phyloP scores from a whole-genome alignment of 2,329 filamentous ascomycete genomes.

The Aureobasidium namibiae region DNA sequence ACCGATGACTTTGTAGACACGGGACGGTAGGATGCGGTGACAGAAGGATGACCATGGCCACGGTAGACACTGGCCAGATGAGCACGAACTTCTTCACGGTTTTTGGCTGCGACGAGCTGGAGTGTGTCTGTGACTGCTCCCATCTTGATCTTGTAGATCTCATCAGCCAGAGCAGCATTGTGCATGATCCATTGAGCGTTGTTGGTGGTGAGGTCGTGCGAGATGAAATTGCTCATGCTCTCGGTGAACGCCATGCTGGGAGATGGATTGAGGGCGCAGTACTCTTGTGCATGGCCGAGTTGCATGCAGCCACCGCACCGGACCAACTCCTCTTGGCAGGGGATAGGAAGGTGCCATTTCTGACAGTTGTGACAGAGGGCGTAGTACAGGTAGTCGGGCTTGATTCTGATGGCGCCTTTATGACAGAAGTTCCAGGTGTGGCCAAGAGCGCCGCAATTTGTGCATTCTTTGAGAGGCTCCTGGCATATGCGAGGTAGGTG shows the following conservation, averaged over 20 bases:
- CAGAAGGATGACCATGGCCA: not conserved
- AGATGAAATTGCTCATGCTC: not conserved
- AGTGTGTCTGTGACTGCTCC: slow-evolving; percentile 5
- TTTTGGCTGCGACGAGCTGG: not conserved
- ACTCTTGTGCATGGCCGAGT: slow-evolving; percentile 10
- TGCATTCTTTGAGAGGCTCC: not conserved
- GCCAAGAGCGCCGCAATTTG: slow-evolving; percentile 4
- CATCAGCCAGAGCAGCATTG: not conserved
- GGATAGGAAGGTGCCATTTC: slow-evolving; percentile 12
- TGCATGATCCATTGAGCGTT: not conserved
- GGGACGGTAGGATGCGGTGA: not conserved
- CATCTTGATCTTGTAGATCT: slow-evolving; percentile 11
- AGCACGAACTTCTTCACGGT: not conserved
- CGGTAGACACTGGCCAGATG: not conserved
- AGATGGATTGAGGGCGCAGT: slow-evolving; percentile 1
- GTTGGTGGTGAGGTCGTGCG: not conserved
- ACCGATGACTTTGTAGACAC: not conserved
- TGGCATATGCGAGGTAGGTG: not conserved
- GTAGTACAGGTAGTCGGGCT: slow-evolving; percentile 5
- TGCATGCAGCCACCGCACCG: slow-evolving; percentile 7
- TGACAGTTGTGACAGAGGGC: slow-evolving; percentile 15
- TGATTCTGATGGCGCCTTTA: not conserved
- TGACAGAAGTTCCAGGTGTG: slow-evolving; percentile 15
- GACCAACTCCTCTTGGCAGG: not conserved
- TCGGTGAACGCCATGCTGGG: not conserved